Conservation (phyloP, 176 grass and related monocot species). For the Guadua angustifolia region DNA sequence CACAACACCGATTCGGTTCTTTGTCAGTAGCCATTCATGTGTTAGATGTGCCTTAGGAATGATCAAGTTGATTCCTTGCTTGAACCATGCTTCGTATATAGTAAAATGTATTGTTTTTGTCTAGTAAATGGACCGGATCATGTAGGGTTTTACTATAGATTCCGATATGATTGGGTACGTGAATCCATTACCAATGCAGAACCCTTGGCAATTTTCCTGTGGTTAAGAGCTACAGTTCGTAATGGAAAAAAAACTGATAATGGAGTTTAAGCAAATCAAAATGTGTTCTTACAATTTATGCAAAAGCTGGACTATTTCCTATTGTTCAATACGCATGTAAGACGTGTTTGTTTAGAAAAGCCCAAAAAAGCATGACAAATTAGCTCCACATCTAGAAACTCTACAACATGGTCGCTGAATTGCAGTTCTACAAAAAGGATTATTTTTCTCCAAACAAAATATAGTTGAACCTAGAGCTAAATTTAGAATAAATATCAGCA, state of each 20-base stretch:
- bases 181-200: background rate
- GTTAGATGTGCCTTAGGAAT: background rate
- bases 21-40: too few relatives aligned
- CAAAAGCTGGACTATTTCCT: background rate
- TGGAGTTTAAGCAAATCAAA: background rate
- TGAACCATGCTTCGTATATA: background rate
- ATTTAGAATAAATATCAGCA: slow-evolving; percentile 43
- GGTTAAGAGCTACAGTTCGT: background rate
- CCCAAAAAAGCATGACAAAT: background rate
- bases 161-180: background rate
- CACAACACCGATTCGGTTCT: too few relatives aligned
- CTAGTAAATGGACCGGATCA: background rate
- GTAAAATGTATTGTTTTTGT: background rate
- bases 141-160: background rate
- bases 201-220: background rate
- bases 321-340: background rate
- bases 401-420: slow-evolving; percentile 42
- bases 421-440: slow-evolving; percentile 17
- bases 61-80: background rate
- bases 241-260: background rate
- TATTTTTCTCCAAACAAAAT: background rate
- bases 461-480: slow-evolving; percentile 40
- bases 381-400: slow-evolving; percentile 22
- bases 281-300: background rate
- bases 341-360: background rate